A percentile compares a stretch with the other conserved stretches of the same genome.
Conservation (phyloP, 2,329 filamentous ascomycete species). For the Colletotrichum caudatum region DNA sequence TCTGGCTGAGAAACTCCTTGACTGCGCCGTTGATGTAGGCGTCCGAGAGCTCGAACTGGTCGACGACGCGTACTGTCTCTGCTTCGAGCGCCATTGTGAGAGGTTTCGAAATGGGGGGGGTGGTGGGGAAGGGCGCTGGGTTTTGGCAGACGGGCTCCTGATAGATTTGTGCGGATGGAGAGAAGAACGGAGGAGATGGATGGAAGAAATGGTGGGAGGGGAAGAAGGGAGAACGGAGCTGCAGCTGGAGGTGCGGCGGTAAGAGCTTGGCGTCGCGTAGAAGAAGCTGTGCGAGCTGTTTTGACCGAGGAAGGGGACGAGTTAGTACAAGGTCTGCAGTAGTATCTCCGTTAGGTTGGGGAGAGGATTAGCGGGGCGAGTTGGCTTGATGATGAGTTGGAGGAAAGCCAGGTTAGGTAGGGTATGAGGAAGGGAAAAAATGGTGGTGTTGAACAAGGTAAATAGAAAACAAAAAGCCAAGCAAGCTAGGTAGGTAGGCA, state of each 20-base stretch:
- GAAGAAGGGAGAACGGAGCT: constrained; percentile 48
- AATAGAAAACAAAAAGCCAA: neutral
- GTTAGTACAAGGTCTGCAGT: constrained; percentile 43
- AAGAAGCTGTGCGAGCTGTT: constrained; percentile 65
- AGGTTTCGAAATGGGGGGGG: constrained; percentile 65
- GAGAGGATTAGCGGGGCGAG: neutral
- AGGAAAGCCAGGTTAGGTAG: neutral
- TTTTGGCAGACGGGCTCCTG: constrained; percentile 66
- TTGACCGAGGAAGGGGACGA: constrained; percentile 40
- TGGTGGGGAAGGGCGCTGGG: constrained; percentile 65
- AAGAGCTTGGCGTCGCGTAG: constrained; percentile 62
- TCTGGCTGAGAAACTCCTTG: constrained; percentile 86
- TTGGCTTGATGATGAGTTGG: neutral
- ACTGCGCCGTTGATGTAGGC: constrained; percentile 84
- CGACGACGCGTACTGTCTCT: constrained; percentile 83
- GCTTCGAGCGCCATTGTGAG: constrained; percentile 72
- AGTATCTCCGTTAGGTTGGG: constrained; percentile 43
- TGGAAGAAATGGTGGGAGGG: constrained; percentile 47
- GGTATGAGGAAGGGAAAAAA: constrained; percentile 1
- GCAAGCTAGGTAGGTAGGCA: neutral
- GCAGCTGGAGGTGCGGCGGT: constrained; percentile 40
- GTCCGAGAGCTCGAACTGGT: constrained; percentile 86
- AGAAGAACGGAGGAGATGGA: constrained; percentile 51
- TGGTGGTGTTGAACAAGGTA: constrained; percentile 4
- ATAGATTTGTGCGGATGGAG: constrained; percentile 56